Base-by-base conservation (phyloP, 2,329 filamentous ascomycete genomes). In the Parascedosporium putredinis region DNA sequence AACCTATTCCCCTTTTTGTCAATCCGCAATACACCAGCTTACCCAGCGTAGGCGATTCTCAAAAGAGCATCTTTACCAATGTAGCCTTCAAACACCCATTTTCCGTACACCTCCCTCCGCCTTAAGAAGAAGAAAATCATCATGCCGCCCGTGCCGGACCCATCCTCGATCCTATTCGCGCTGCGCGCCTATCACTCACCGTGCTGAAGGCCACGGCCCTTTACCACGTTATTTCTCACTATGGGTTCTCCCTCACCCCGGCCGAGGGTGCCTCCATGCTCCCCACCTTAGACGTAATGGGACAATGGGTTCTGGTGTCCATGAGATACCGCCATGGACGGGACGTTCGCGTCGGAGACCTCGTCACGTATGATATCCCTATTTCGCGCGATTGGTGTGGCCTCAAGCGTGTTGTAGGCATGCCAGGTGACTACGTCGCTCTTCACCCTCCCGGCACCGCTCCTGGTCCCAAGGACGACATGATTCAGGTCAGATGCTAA, bases 261-360 rank as follows among this genome's bases (percentile, higher is more conserved):
- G 81, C 81, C 14, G 71, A 72, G 23, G 91, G 91, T 2, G 81
- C 88, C 3, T 91, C 86, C 16, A 97, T 97, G 93, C 76, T 93
- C 47, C 91, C 91, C 6, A 95, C 88, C 0, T 81, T 96, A 53
- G 72, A 75, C 22, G 72, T 81, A 1, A 65, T 72, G 7, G 83
- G 82, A 50, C 84, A 91, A 60, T 81, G 72, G 64, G 72, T 91
- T 44, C 64, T 90, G 10, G 77, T 87, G 49, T 81, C 81, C 52
- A 81, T 81, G 56, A 68, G 73, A n/a, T 76, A 84, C 64, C 78
- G 84, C 5, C 73, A 79, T 25, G 91, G 91, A 3, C 78, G 83
- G 29, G 64, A 67, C 57, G 61, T 81, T 12, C 61, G 67, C 46
- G 83, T 95, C n/a, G 93, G 93, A 24, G 93, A 98, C 65, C 67